Evolutionary conservation across 257 asterid genomes (phyloP), one percentile per base, ranked within the genome.

Genomic region (Parsonsia alboflavescens): DNA sequence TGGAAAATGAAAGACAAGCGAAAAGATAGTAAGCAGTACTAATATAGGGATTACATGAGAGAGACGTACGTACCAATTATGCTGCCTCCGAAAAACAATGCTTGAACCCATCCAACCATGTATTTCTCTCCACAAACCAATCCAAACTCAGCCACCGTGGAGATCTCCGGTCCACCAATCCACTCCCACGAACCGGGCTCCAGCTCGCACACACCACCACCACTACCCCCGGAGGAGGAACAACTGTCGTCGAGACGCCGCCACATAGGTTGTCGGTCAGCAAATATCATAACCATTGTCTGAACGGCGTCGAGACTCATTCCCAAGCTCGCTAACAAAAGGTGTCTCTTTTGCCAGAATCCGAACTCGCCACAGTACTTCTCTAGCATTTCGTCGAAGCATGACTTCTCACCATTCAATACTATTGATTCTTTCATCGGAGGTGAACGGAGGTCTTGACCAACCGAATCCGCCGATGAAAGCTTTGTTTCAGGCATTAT

Each of bases 271-370:
- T 89, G 91, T 0, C 88, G 90, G 78, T 93, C 98, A 68, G 98
- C 90, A 77, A 93, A 90, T 19, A 93, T 93, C 79, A 93, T 94
- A 44, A 90, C 94, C 98, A 93, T 93, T 65, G 93, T 87, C 72
- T 90, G 97, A 67, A 90, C 82, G 0, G 96, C 97, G 84, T 90
- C 97, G 2, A 93, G 82, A 13, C 96, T 96, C 98, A 96, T 90
- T 2, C 96, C 96, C 80, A 82, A 74, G 82, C 90, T 86, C 2
- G 97, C 87, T 2, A 93, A 71, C 6, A 90, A 75, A 7, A 93
- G 89, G 88, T 93, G 98, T 46, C 80, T 78, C n/a, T 85, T 30
- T 75, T 93, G 98, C 98, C 98, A 93, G 80, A 76, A 36, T 66
- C 98, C 97, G 7, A 93, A 89, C 77, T 93, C 97, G 44, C 97